A percentile compares a stretch with the other conserved stretches of the same genome.
Conservation (phyloP, 768 basidiomycete genomes). For the Leucosporidium yakuticum region DNA sequence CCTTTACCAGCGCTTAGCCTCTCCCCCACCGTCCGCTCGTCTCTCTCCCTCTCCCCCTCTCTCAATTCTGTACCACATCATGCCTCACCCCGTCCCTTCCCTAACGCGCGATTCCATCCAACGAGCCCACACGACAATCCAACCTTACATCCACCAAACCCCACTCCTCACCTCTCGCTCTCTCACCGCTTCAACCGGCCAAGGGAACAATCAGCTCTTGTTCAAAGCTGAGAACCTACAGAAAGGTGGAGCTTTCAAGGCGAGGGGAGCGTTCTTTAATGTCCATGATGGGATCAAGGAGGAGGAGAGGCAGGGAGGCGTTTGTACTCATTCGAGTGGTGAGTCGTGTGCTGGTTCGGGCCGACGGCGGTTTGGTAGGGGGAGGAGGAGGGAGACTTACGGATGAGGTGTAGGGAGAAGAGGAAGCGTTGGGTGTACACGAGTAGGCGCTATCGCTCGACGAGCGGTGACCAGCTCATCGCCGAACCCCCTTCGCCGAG, state of each 20-base stretch:
- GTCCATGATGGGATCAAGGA: conserved; percentile 29
- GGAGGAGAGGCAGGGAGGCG: conserved; percentile 31
- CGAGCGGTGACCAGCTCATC: too few species aligned
- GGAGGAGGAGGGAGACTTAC: too few species aligned
- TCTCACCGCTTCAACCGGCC: background rate
- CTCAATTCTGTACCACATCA: background rate
- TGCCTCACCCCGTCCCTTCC: conserved; percentile 3
- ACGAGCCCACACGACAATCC: conserved; percentile 33
- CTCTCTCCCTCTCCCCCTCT: background rate
- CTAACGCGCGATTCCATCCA: conserved; percentile 31
- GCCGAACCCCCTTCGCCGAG: too few species aligned
- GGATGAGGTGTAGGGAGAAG: too few species aligned
- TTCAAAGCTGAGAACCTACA: conserved; percentile 41
- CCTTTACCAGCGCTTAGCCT: too few species aligned
- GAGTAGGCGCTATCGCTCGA: too few species aligned
- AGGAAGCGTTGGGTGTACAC: too few species aligned
- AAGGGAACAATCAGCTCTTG: conserved; percentile 20
- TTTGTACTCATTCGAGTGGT: conserved; percentile 41
- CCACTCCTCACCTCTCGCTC: conserved; percentile 27
- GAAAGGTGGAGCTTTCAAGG: conserved; percentile 40
- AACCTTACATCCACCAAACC: conserved; percentile 34
- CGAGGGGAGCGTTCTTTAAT: conserved; percentile 38
- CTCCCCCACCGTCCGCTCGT: too few species aligned
- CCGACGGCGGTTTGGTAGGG: too few species aligned
- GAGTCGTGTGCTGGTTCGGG: too few species aligned